Evolutionary conservation across 768 basidiomycete species (phyloP).

Genomic region (Boletus speciosus): DNA sequence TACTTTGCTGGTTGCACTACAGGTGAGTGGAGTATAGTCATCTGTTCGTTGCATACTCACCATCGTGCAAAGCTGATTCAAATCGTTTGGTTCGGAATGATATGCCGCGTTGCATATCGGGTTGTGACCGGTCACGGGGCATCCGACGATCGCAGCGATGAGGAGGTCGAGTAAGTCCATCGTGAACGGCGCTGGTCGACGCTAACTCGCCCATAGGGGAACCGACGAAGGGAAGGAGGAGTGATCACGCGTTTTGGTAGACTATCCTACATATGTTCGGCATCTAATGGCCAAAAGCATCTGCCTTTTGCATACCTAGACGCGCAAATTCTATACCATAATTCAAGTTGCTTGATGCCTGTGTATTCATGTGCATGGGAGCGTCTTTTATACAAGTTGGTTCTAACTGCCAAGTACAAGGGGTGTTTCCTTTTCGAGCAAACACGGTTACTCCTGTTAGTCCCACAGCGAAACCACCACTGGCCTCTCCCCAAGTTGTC

Average conservation of each 20-base stretch:
- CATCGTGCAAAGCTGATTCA: constrained; percentile 56
- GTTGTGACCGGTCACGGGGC: constrained; percentile 75
- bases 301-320: constrained; percentile 27
- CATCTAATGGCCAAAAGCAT: constrained; percentile 23
- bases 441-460: constrained; percentile 11
- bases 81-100: constrained; percentile 83
- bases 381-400: neutral
- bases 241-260: constrained; percentile 23
- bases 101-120: constrained; percentile 76
- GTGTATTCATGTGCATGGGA: neutral
- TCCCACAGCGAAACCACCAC: constrained; percentile 9
- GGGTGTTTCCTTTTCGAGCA: constrained; percentile 28
- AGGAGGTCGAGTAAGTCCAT: constrained; percentile 53
- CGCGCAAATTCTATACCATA: constrained; percentile 28
- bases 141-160: constrained; percentile 83
- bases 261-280: constrained; percentile 20
- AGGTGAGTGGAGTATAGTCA: constrained; percentile 40
- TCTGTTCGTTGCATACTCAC: constrained; percentile 4
- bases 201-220: constrained; percentile 18
- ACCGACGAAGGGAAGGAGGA: constrained; percentile 22
- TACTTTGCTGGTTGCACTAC: constrained; percentile 52
- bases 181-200: neutral
- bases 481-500: constrained; percentile 3
- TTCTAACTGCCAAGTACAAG: neutral
- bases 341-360: constrained; percentile 8